Evolutionary conservation across 2,329 filamentous ascomycete genomes (phyloP).

Genomic region (Chalara sp.): DNA sequence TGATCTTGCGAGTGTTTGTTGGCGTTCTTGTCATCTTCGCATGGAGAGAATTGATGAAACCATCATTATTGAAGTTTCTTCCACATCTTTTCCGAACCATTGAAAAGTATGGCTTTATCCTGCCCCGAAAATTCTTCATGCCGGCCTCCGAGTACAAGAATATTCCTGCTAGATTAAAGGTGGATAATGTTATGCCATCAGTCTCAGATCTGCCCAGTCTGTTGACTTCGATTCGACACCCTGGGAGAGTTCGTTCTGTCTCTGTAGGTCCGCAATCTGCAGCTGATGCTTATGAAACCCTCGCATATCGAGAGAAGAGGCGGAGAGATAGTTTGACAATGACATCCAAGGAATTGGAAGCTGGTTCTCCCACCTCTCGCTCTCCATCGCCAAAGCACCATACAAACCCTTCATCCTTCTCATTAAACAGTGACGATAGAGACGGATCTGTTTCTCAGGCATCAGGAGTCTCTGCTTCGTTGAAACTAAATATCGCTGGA

Average conservation of each 20-base stretch:
- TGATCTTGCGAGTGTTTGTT: slow-evolving; percentile 62
- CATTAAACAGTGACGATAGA: slow-evolving; percentile 10
- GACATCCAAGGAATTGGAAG: slow-evolving; percentile 8
- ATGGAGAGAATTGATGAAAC: slow-evolving; percentile 89
- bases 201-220: slow-evolving; percentile 83
- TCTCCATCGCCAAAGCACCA: slow-evolving; percentile 3
- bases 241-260: slow-evolving; percentile 69
- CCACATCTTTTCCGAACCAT: slow-evolving; percentile 84
- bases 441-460: slow-evolving; percentile 19
- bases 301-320: slow-evolving; percentile 78
- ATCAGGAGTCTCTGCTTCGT: slow-evolving; percentile 41
- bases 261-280: slow-evolving; percentile 93
- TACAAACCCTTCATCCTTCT: slow-evolving; percentile 8
- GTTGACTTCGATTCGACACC: slow-evolving; percentile 74
- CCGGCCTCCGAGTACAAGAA: slow-evolving; percentile 85
- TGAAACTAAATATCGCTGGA: slow-evolving; percentile 24
- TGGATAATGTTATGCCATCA: slow-evolving; percentile 84
- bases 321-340: slow-evolving; percentile 47
- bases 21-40: slow-evolving; percentile 80
- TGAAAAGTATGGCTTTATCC: slow-evolving; percentile 68
- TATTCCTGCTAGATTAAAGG: slow-evolving; percentile 64
- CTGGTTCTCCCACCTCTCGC: slow-evolving; percentile 8
- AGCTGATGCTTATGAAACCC: slow-evolving; percentile 90
- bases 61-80: slow-evolving; percentile 65
- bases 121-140: slow-evolving; percentile 87